Base-by-base conservation (phyloP, 2,329 filamentous ascomycete genomes). In the Graphilbum ipis-grandicollis region DNA sequence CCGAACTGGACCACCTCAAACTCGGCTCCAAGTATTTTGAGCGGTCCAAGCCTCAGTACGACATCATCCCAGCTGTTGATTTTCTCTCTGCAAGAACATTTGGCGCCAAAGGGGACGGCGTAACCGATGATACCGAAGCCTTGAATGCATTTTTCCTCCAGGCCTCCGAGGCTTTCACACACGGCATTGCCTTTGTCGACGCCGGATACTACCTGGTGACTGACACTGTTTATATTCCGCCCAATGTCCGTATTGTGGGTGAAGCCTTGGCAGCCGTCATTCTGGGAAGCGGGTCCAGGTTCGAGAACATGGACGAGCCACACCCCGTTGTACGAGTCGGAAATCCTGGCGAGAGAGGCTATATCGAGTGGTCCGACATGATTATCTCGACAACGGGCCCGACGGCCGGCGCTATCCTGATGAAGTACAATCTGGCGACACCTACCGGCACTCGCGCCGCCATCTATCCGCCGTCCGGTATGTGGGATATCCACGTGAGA, bases 401-500 rank as follows among this genome's bases (percentile, higher is more conserved):
- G 19, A 64, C 74, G 8, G 63, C 72, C 1, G 81, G 81, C 5
- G 80, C 79, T 1, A 62, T 77, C 8, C 57, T 85, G 7, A 71
- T 85, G 40, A 66, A 86, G 50, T 85, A 75, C 63, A 86, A 86
- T 50, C 59, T 85, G 14, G 65, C 62, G 35, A 62, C 62, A 14
- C 47, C 55, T 4, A 48, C 48, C 1, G 46, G 44, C 2, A 33
- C 41, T 3, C 45, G 44, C 26, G 34, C 41, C 4, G 44, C 44
- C 9, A 41, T 35, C 6, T 43, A 40, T 19, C 43, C 41, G 14
- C 63, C 65, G 3, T 59, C 59, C 4, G 73, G 69, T 13, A 64
- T 78, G 52, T 86, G 79, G 80, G 80, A 86, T 46, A 71, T 78
- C 12, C 80, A 86, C 55, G 69, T 78, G 49, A 73, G 80, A 47